These are phyloP conservation scores for Tolypocladium tundrense DNA, from an alignment of 2,329 filamentous ascomycete genomes.

Conservation along the genomic window DNA sequence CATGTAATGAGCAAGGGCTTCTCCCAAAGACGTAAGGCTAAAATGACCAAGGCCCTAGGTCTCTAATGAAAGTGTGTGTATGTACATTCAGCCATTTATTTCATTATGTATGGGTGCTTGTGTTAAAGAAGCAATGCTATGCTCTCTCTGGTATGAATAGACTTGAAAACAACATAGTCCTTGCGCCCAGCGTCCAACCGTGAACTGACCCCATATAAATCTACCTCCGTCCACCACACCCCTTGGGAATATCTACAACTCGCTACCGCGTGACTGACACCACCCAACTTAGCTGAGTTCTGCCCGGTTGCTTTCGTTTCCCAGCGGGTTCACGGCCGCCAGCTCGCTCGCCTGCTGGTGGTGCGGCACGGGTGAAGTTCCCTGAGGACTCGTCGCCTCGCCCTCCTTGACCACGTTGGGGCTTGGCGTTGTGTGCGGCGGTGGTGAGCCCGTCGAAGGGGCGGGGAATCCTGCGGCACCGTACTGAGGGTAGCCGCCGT, in stretches of 20 bases:
- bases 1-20: not conserved
- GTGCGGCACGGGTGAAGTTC: conserved; percentile 3
- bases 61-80: not conserved
- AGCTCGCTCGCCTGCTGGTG: conserved; percentile 14
- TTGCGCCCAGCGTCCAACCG: not conserved
- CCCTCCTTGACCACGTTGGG: conserved; percentile 12
- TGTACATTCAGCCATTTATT: not conserved
- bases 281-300: conserved; percentile 11
- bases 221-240: not conserved
- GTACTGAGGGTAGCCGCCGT: conserved; percentile 4
- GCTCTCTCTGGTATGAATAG: not conserved
- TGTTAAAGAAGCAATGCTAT: not conserved
- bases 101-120: not conserved
- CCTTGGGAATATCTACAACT: not conserved
- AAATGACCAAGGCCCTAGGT: not conserved
- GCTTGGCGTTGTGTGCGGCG: conserved; percentile 18
- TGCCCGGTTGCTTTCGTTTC: conserved; percentile 21
- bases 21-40: not conserved
- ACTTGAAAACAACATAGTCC: not conserved
- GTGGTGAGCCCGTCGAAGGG: conserved; percentile 13
- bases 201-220: not conserved
- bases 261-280: not conserved
- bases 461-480: conserved; percentile 1
- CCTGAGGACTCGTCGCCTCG: not conserved
- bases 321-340: conserved; percentile 16